phyloP scores from a whole-genome alignment of 169 alveolate genomes.

The Plasmodium gallinaceum region DNA sequence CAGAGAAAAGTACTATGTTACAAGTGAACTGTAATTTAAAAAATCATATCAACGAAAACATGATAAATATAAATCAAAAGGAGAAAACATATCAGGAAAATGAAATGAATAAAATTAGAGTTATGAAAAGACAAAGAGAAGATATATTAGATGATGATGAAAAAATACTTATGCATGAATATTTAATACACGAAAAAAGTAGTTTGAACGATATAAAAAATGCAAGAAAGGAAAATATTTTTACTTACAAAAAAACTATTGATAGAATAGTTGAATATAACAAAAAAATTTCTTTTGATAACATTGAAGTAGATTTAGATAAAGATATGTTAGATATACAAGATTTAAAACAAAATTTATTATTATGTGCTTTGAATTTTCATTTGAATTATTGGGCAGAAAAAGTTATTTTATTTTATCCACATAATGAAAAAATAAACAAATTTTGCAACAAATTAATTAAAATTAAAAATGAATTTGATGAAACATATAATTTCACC shows the following conservation, averaged over 20 bases:
- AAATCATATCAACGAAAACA: background rate
- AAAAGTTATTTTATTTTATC: constrained; percentile 73
- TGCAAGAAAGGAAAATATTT: background rate
- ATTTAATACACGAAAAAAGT: constrained; percentile 1
- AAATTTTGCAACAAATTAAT: constrained; percentile 48
- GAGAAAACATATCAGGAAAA: background rate
- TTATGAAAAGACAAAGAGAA: background rate
- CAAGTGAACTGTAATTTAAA: background rate
- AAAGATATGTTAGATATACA: constrained; percentile 51
- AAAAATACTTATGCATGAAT: background rate
- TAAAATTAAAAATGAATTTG: constrained; percentile 62
- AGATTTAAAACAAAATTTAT: constrained; percentile 41
- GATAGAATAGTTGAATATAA: constrained; percentile 42
- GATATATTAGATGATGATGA: background rate
- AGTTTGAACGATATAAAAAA: background rate
- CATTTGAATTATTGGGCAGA: constrained; percentile 74
- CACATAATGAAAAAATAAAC: constrained; percentile 67
- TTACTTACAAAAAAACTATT: constrained; percentile 30
- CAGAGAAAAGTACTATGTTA: background rate
- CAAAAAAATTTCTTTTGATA: constrained; percentile 50
- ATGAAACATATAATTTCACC: constrained; percentile 59
- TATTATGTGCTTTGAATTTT: constrained; percentile 73
- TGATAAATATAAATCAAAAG: background rate
- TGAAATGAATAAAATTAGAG: background rate
- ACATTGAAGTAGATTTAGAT: constrained; percentile 62